These are phyloP conservation scores for Penicillium daleae DNA, from an alignment of 495 filamentous ascomycete genomes.

Conservation along the genomic window DNA sequence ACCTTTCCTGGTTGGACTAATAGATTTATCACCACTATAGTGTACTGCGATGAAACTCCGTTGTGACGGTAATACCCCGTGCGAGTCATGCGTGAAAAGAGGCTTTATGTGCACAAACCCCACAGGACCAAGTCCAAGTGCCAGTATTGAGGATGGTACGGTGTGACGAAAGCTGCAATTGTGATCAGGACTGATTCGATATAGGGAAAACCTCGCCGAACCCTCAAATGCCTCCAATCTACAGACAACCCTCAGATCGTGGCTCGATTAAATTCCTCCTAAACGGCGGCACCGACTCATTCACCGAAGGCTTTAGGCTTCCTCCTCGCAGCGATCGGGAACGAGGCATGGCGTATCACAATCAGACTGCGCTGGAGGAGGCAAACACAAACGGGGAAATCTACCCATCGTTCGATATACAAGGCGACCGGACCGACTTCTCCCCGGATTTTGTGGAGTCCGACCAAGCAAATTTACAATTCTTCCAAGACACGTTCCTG, in stretches of 20 bases:
- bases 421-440: constrained; percentile 22
- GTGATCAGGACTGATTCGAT: background rate
- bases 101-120: constrained; percentile 47
- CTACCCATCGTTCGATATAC: constrained; percentile 23
- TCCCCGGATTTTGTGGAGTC: constrained; percentile 30
- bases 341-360: constrained; percentile 41
- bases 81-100: constrained; percentile 51
- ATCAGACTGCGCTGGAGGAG: constrained; percentile 32
- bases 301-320: constrained; percentile 48
- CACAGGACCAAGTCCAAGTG: background rate
- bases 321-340: constrained; percentile 46
- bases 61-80: constrained; percentile 52
- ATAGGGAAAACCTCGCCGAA: constrained; percentile 26
- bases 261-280: constrained; percentile 55
- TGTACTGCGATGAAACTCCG: constrained; percentile 58
- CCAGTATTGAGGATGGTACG: constrained; percentile 28
- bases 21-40: constrained; percentile 22
- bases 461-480: constrained; percentile 33
- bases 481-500: constrained; percentile 46
- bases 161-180: background rate
- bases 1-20: background rate
- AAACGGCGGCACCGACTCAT: constrained; percentile 50
- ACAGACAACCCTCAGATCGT: constrained; percentile 41
- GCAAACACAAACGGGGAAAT: constrained; percentile 20
- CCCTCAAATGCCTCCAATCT: constrained; percentile 15